phyloP scores from a whole-genome alignment of 2,329 filamentous ascomycete species.

The Arthrobotrys musiformis region DNA sequence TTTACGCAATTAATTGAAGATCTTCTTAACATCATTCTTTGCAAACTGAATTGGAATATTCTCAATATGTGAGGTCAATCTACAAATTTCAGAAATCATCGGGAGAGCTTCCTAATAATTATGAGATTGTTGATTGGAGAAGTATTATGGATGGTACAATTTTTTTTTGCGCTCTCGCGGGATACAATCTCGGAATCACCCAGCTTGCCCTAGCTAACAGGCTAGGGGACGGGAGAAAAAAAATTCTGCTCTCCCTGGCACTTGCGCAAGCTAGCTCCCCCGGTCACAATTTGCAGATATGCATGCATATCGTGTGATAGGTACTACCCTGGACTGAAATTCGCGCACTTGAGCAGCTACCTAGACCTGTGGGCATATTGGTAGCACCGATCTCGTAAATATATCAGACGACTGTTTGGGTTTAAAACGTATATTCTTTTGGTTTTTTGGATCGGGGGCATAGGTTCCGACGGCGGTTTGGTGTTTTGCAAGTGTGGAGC shows the following conservation, averaged over 20 bases:
- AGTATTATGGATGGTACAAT: neutral
- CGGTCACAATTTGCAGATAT: neutral
- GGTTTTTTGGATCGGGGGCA: constrained; percentile 26
- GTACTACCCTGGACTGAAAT: constrained; percentile 11
- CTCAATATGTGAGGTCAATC: too few species aligned
- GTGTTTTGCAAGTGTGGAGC: neutral
- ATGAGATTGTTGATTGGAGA: too few species aligned
- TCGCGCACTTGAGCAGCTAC: constrained; percentile 24
- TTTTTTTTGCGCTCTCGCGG: neutral
- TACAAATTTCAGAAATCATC: too few species aligned
- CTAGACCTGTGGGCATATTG: neutral
- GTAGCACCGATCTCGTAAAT: neutral
- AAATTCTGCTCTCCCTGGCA: neutral
- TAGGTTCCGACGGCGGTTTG: constrained; percentile 13
- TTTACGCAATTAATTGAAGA: neutral
- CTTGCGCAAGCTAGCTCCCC: constrained; percentile 11
- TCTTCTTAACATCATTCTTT: too few species aligned
- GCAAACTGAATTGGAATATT: too few species aligned
- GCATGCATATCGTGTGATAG: constrained; percentile 23
- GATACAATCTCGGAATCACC: neutral
- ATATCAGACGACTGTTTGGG: neutral
- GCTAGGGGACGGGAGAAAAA: neutral
- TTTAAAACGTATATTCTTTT: neutral
- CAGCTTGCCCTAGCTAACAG: neutral
- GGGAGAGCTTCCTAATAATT: too few species aligned